Evolutionary conservation across 345 rosid species (phyloP).

Genomic region (Trapa incisa): DNA sequence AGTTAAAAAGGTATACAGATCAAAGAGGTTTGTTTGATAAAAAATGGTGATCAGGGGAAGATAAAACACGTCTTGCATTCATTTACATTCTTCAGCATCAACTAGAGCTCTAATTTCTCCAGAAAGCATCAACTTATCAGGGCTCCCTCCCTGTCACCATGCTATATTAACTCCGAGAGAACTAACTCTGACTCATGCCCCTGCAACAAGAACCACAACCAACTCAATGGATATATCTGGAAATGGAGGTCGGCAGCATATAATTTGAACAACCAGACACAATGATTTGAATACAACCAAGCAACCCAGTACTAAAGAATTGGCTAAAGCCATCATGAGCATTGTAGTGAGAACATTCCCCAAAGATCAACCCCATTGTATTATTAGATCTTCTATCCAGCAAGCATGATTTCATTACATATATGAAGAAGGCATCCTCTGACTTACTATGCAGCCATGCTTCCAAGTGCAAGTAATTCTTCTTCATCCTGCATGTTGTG

Average conservation of each 20-base stretch:
- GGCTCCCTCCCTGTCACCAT: too few relatives aligned
- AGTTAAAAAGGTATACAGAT: too few relatives aligned
- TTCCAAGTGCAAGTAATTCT: neutral
- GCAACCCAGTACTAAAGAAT: neutral
- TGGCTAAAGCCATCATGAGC: neutral
- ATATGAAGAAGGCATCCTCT: neutral
- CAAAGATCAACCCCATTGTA: neutral
- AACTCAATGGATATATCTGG: neutral
- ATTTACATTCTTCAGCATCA: too few relatives aligned
- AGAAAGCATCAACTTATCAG: too few relatives aligned
- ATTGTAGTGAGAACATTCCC: neutral
- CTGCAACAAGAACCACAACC: neutral
- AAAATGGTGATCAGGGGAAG: too few relatives aligned
- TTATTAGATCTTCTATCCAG: neutral
- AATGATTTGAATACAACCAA: neutral
- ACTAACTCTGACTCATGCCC: neutral
- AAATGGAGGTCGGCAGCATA: neutral
- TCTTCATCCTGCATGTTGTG: slow-evolving; percentile 24
- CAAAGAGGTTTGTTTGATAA: too few relatives aligned
- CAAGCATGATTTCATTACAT: neutral
- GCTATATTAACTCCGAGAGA: too few relatives aligned
- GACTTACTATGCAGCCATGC: neutral
- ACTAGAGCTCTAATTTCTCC: too few relatives aligned
- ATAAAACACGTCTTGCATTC: too few relatives aligned
- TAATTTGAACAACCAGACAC: neutral